Conservation (phyloP, 1,139 yeast species). For the Geotrichum cucujoidarum region DNA sequence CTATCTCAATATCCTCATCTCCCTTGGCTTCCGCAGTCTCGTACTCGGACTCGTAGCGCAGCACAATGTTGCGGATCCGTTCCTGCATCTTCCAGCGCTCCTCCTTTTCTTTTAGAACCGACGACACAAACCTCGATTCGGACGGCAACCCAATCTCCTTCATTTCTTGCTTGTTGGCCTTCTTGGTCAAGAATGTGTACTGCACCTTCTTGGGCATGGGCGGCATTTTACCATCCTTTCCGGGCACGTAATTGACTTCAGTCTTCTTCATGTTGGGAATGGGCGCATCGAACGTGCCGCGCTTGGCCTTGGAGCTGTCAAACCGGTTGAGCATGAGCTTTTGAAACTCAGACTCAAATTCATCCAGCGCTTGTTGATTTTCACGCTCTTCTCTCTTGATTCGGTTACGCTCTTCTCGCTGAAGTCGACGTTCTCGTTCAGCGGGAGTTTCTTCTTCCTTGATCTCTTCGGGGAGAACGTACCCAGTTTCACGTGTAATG, state of each 20-base stretch:
- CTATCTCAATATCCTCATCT: conserved; percentile 7
- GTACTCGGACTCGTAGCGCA: conserved; percentile 28
- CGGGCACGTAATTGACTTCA: conserved; percentile 6
- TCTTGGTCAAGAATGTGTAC: conserved; percentile 29
- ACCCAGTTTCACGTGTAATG: conserved; percentile 20
- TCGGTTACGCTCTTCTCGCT: conserved; percentile 19
- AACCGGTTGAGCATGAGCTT: conserved; percentile 34
- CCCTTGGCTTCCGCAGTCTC: conserved; percentile 5
- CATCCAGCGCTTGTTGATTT: conserved; percentile 31
- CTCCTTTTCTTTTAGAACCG: conserved; percentile 26
- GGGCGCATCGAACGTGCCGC: conserved; percentile 33
- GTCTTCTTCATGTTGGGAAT: conserved; percentile 26
- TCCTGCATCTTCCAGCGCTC: conserved; percentile 27
- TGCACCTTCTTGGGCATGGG: conserved; percentile 19
- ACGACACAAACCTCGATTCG: conserved; percentile 27
- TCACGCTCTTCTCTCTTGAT: conserved; percentile 25
- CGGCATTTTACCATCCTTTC: conserved; percentile 5
- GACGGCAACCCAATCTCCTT: conserved; percentile 28
- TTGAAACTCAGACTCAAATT: conserved; percentile 37
- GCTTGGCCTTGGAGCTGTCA: conserved; percentile 24
- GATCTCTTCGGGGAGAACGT: conserved; percentile 19
- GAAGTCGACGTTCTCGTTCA: conserved; percentile 22
- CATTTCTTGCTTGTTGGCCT: conserved; percentile 25
- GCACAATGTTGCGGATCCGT: conserved; percentile 28
- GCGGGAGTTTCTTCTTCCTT: conserved; percentile 22